Conservation (phyloP, 805 yeast species). For the Cyberlindnera bimundalis region DNA sequence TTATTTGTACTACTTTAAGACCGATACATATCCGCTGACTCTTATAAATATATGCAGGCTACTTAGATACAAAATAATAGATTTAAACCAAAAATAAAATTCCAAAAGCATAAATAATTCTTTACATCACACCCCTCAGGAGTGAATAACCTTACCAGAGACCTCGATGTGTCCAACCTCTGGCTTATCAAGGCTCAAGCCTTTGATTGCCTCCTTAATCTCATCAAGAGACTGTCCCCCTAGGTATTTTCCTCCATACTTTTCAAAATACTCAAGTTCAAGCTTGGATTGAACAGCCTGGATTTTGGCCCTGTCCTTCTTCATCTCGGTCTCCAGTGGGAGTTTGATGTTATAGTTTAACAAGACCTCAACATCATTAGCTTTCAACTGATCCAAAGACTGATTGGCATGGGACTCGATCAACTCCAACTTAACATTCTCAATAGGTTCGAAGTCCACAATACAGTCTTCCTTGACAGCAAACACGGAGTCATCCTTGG, state of each 20-base stretch:
- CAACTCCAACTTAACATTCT: neutral
- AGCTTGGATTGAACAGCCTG: slow-evolving; percentile 1
- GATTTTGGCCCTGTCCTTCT: neutral
- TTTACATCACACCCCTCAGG: too few species aligned
- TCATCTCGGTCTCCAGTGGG: slow-evolving; percentile 1
- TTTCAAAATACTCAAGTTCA: slow-evolving; percentile 3
- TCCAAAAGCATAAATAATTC: too few species aligned
- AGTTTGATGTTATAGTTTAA: slow-evolving; percentile 5
- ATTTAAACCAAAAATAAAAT: too few species aligned
- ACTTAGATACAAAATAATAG: too few species aligned
- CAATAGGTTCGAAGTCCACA: slow-evolving; percentile 27
- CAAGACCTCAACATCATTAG: slow-evolving; percentile 1
- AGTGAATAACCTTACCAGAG: neutral
- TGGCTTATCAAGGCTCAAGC: neutral
- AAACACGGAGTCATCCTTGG: slow-evolving; percentile 34
- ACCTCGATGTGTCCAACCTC: slow-evolving; percentile 1
- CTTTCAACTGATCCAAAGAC: slow-evolving; percentile 3
- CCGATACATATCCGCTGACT: too few species aligned
- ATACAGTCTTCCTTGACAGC: slow-evolving; percentile 33
- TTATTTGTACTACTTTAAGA: too few species aligned
- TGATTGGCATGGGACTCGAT: neutral
- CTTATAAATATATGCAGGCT: too few species aligned
- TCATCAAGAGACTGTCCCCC: neutral
- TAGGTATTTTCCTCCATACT: neutral
- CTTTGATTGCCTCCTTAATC: neutral